Percentiles rank a stretch among this genome's conserved stretches.
phyloP scores from a whole-genome alignment of 176 grass and related monocot genomes.

The barley (Hordeum vulgare) region MorexV3_pseudomolecules_assembly NC_058518.1:496356353-496356852 shows the following conservation, averaged over 20 bases:
- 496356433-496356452: slow-evolving; percentile 88
- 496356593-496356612: slow-evolving; percentile 40
- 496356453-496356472: slow-evolving; percentile 67
- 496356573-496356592: slow-evolving; percentile 26
- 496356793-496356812: not conserved
- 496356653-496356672: not conserved
- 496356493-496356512: slow-evolving; percentile 81
- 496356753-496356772: not conserved
- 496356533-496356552: slow-evolving; percentile 1
- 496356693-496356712: not conserved
- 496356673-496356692: not conserved
- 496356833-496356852: not conserved
- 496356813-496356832: not conserved
- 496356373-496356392: not conserved
- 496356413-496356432: slow-evolving; percentile 13
- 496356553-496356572: not conserved
- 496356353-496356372: not conserved
- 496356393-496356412: not conserved
- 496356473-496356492: slow-evolving; percentile 74
- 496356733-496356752: not conserved
- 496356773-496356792: not conserved
- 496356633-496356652: slow-evolving; percentile 89
- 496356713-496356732: not conserved
- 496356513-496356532: slow-evolving; percentile 88
- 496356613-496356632: slow-evolving; percentile 90